A percentile compares a stretch with the other conserved stretches of the same genome.
These are phyloP conservation scores for Rhynchosporium graminicola DNA, from an alignment of 2,329 filamentous ascomycete genomes.

Conservation along the genomic window DNA sequence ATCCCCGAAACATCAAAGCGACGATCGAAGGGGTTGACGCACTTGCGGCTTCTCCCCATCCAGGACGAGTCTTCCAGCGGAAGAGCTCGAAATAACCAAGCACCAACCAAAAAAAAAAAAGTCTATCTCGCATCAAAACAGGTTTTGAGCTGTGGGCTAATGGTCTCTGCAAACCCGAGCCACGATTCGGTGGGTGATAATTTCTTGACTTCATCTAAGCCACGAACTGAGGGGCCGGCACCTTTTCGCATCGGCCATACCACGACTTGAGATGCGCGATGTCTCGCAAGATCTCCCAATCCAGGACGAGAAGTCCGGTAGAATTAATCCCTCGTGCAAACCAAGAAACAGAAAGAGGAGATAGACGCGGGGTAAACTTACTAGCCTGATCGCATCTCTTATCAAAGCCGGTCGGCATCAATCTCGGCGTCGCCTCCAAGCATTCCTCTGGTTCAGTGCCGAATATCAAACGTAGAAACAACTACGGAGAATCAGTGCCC, in stretches of 20 bases:
- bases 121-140: too few relatives aligned
- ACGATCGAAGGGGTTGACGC: neutral
- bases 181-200: too few relatives aligned
- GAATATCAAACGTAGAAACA: conserved; percentile 45
- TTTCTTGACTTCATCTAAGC: too few relatives aligned
- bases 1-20: neutral
- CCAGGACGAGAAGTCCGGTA: neutral
- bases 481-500: conserved; percentile 20
- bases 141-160: too few relatives aligned
- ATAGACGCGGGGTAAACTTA: neutral
- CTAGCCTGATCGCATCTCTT: conserved; percentile 41
- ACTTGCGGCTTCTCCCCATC: neutral
- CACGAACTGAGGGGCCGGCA: too few relatives aligned
- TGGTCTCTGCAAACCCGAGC: too few relatives aligned
- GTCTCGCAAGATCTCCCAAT: neutral
- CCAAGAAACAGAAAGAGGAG: neutral
- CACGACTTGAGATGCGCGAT: too few relatives aligned
- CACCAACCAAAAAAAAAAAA: too few relatives aligned
- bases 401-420: conserved; percentile 37
- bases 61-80: neutral
- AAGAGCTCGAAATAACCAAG: neutral
- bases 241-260: too few relatives aligned
- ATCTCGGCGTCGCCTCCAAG: conserved; percentile 37
- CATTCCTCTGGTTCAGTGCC: conserved; percentile 45
- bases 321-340: neutral